Percentiles rank a stretch among this genome's conserved stretches.
These are phyloP conservation scores for Lactarius trivialis DNA, from an alignment of 768 basidiomycete species.

Conservation along the genomic window DNA sequence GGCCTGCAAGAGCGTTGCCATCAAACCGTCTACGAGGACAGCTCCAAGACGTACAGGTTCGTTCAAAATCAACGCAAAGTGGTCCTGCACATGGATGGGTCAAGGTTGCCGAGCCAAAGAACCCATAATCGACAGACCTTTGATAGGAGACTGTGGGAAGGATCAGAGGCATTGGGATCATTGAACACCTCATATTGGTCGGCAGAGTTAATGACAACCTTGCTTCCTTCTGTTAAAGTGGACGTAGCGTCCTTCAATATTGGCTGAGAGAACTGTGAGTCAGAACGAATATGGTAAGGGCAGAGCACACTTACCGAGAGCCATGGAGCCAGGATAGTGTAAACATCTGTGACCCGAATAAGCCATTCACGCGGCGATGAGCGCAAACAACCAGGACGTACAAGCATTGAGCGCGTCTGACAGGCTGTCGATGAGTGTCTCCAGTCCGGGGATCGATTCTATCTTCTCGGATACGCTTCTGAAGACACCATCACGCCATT, in stretches of 20 bases:
- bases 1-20: conserved; percentile 30
- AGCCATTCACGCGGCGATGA: conserved; percentile 2
- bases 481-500: conserved; percentile 59
- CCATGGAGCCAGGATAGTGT: conserved; percentile 61
- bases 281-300: neutral
- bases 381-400: conserved; percentile 27
- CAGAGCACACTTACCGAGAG: conserved; percentile 37
- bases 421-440: conserved; percentile 50
- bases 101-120: neutral
- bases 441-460: conserved; percentile 59
- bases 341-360: conserved; percentile 40
- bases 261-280: conserved; percentile 37
- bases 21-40: neutral
- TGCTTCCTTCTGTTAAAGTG: conserved; percentile 54
- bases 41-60: conserved; percentile 37
- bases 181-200: conserved; percentile 71
- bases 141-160: conserved; percentile 65
- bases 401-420: conserved; percentile 64
- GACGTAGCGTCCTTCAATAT: conserved; percentile 51
- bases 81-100: conserved; percentile 40
- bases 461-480: conserved; percentile 48
- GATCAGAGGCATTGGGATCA: conserved; percentile 60
- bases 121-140: conserved; percentile 34
- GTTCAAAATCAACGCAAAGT: conserved; percentile 65
- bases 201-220: conserved; percentile 60